Evolutionary conservation across 768 basidiomycete species (phyloP).

Genomic region (Trametes punicea): DNA sequence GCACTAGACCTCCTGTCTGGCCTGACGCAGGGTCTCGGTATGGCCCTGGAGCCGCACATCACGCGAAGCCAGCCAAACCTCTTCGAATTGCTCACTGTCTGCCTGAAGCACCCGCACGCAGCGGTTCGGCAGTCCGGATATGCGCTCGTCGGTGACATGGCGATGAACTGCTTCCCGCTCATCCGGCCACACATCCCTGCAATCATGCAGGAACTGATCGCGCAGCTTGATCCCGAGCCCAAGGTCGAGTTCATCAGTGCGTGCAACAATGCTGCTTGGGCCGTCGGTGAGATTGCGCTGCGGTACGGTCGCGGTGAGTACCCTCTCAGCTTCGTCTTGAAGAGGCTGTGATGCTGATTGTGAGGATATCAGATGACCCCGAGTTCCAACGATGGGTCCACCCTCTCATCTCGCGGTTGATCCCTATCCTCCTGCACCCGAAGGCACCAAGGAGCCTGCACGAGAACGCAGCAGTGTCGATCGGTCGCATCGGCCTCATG

Average conservation of each 20-base stretch:
- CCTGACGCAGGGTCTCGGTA: constrained; percentile 89
- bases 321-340: neutral
- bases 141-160: constrained; percentile 97
- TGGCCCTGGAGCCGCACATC: constrained; percentile 72
- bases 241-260: constrained; percentile 93
- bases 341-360: neutral
- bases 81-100: constrained; percentile 77
- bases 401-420: constrained; percentile 79
- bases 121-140: constrained; percentile 95
- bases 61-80: constrained; percentile 69
- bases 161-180: constrained; percentile 90
- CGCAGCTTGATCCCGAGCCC: constrained; percentile 90
- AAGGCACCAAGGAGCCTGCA: constrained; percentile 92
- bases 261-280: constrained; percentile 99
- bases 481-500: constrained; percentile 93
- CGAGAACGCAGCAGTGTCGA: constrained; percentile 98
- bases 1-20: constrained; percentile 96
- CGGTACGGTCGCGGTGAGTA: constrained; percentile 77
- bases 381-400: constrained; percentile 93
- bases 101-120: constrained; percentile 94
- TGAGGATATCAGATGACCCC: constrained; percentile 52
- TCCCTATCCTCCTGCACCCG: constrained; percentile 89
- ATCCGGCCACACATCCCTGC: constrained; percentile 82
- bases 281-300: constrained; percentile 96
- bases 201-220: constrained; percentile 86